Base-by-base conservation (phyloP, 805 yeast species). In the Lipomyces lipofer region DNA sequence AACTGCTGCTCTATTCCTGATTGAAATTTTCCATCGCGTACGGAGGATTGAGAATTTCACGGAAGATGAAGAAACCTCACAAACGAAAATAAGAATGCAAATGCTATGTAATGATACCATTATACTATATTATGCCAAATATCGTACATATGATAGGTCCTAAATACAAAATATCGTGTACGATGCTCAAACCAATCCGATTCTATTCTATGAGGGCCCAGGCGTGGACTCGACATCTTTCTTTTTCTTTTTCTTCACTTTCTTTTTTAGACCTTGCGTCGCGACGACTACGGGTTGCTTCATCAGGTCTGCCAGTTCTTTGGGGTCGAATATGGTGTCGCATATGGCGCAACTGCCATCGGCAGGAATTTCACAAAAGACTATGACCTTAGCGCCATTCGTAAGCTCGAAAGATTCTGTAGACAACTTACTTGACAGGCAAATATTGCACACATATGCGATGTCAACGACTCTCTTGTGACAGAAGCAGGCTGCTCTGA, bases 401-500 rank as follows among this genome's bases (percentile, higher is more conserved):
- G 28, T 27, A n/a, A 8, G n/a, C 10, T 4, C 15, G 19, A 21
- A 21, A 47, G 28, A 10, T n/a, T 3, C 9, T 12, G 63, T 43
- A 19, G 51, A 43, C 36, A 64, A 64, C 75, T 66, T 67, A 51
- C 75, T 87, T 66, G 97, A 91, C 17, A 92, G 73, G 68, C 99
- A 94, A 24, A 94, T 97, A 21, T 95, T 85, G 70, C 99, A 94
- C 4, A 94, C 97, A 64, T 81, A 91, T 0, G 98, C 99, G 39
- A 92, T 79, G 63, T 94, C 97, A 9, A 94, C 92, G 3, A 91
- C 85, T 63, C 83, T 81, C n/a, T 92, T 91, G 0, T 97, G 89
- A 30, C 89, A 72, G 65, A 89, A 92, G 70, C 99, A 94, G 15
- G 96, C 89, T 0, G 99, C 97, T 56, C 96, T 75, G 69, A 94